Percentiles rank a stretch among this genome's conserved stretches.
These are phyloP conservation scores for Acanthamoeba healyi DNA, from an alignment of 208 protist species.

Conservation along the genomic window DNA sequence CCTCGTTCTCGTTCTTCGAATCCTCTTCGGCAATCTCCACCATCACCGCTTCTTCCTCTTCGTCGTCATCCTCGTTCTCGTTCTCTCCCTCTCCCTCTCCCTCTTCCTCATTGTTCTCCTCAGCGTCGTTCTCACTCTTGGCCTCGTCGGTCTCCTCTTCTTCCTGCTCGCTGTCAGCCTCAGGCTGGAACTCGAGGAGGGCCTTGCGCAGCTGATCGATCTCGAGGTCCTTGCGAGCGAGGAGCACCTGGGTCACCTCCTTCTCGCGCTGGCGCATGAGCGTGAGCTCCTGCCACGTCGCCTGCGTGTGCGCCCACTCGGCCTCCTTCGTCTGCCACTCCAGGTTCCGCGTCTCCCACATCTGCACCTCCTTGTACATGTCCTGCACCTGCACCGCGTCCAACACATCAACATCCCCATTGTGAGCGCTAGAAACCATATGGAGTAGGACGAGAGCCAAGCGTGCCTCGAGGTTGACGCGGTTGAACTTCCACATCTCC, in stretches of 20 bases:
- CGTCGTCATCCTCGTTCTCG: neutral
- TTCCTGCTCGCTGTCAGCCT: neutral
- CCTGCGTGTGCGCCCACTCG: constrained; percentile 2
- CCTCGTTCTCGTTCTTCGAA: neutral
- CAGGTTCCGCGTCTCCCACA: neutral
- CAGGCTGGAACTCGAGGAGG: neutral
- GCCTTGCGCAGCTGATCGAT: neutral
- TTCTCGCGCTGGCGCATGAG: constrained; percentile 36
- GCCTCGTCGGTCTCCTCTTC: neutral
- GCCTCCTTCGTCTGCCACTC: constrained; percentile 16
- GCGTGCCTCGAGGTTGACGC: constrained; percentile 25
- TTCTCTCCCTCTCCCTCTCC: neutral
- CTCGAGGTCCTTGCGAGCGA: neutral
- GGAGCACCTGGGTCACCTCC: neutral
- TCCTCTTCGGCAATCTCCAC: too few species aligned
- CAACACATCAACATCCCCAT: too few species aligned
- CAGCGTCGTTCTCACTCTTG: neutral
- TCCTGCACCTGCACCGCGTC: neutral
- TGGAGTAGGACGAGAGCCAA: neutral
- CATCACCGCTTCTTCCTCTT: neutral
- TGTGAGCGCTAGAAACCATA: too few species aligned
- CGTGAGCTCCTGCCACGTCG: constrained; percentile 13
- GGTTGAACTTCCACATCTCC: constrained; percentile 51
- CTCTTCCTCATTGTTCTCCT: neutral
- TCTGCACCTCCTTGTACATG: neutral